Evolutionary conservation across 768 basidiomycete species (phyloP), one percentile per base, ranked within the genome.

Genomic region (Clitopilus hobsonii): DNA sequence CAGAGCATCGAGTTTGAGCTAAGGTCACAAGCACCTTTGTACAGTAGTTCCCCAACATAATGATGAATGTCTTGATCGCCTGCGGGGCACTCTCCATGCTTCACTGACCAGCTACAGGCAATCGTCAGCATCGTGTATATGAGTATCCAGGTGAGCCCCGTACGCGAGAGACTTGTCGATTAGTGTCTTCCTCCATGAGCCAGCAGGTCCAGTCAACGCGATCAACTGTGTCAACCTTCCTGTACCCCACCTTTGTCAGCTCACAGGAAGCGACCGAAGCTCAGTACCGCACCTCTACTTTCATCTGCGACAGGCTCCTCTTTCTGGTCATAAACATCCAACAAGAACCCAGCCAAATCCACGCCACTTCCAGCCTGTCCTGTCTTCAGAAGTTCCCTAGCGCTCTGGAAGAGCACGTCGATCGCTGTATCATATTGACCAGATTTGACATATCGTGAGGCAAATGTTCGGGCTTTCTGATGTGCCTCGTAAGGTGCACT

Each of bases 391-490:
- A 99, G 77, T 66, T 94, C 92, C 51, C 89, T 79, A 1, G 94
- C 87, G 41, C 86, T 88, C 64, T 94, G 89, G 71, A 97, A 98
- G 50, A 98, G 83, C 4, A 98, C 89, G 68, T 95, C 89, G 69
- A 94, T 89, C 16, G 97, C 95, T 13, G 86, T 86, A 64, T 88
- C 86, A 65, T 88, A 86, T 61, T 95, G 88, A 2, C 76, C 77
- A 2, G 90, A 82, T 74, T 94, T 93, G 51, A 79, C 76, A 67
- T 92, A 92, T 62, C 95, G 81, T 3, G 94, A 86, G 4, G 93
- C 93, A 60, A 96, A 97, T 16, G 95, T 98, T 24, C 96, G 84
- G 8, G 94, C 93, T 71, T 98, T 98, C 70, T 98, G 95, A 63
- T 98, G 96, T 0, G 95, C 95, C 58, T 94, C 92, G 69, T 97